A percentile compares a stretch with the other conserved stretches of the same genome.
phyloP scores from a whole-genome alignment of 768 basidiomycete species.

The Lanmaoa pseudosensibilis region DNA sequence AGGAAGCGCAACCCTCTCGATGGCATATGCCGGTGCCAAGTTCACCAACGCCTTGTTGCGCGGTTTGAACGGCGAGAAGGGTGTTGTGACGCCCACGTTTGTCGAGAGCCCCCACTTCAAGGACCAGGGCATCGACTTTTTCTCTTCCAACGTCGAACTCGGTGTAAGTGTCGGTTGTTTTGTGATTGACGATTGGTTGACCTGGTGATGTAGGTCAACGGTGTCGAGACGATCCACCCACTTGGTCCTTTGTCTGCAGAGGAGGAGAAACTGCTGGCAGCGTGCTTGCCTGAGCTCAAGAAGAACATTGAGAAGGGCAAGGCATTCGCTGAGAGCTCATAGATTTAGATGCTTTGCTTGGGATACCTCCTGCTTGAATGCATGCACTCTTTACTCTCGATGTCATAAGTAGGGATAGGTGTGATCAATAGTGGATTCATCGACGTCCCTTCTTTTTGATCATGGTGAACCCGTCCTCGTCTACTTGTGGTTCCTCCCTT shows the following conservation, averaged over 20 bases:
- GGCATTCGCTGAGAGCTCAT: constrained; percentile 57
- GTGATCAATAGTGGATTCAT: constrained; percentile 22
- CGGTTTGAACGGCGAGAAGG: constrained; percentile 65
- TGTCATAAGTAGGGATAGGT: background rate
- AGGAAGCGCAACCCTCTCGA: constrained; percentile 72
- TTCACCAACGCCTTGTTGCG: constrained; percentile 62
- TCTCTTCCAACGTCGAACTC: constrained; percentile 92
- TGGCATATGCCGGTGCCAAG: constrained; percentile 77
- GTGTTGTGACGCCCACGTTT: constrained; percentile 76
- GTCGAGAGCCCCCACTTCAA: constrained; percentile 87
- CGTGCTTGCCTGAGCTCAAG: constrained; percentile 88
- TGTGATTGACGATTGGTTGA: constrained; percentile 5
- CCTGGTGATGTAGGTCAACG: constrained; percentile 52
- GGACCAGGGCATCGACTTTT: constrained; percentile 88
- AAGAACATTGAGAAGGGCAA: constrained; percentile 98
- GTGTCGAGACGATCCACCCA: constrained; percentile 91
- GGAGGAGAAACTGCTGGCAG: constrained; percentile 85
- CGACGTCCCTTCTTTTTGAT: constrained; percentile 60
- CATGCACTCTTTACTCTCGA: background rate
- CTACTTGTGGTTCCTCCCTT: constrained; percentile 67
- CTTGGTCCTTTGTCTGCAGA: constrained; percentile 75
- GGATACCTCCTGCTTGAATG: constrained; percentile 26
- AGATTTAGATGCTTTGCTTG: constrained; percentile 22
- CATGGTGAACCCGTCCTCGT: constrained; percentile 90
- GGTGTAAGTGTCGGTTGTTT: constrained; percentile 55